A percentile compares a stretch with the other conserved stretches of the same genome.
Evolutionary conservation across 805 yeast genomes (phyloP).

Genomic region (Saccharomyces jurei): DNA sequence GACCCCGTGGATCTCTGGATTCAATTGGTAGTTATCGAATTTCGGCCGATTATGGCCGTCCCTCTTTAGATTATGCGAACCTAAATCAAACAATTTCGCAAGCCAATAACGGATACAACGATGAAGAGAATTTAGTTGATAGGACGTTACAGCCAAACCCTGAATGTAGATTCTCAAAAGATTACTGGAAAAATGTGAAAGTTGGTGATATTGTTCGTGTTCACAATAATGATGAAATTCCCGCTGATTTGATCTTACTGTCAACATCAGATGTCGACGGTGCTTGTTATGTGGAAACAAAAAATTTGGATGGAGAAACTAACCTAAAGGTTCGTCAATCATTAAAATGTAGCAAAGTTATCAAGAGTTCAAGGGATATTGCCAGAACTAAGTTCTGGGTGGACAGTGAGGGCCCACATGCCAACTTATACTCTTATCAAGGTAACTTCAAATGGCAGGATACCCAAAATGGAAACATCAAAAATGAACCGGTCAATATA

Average conservation of each 20-base stretch:
- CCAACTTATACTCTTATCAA: constrained; percentile 67
- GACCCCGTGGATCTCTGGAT: constrained; percentile 35
- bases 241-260: constrained; percentile 62
- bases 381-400: constrained; percentile 51
- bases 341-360: constrained; percentile 48
- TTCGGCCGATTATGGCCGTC: constrained; percentile 23
- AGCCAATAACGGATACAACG: constrained; percentile 25
- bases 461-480: constrained; percentile 10
- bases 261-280: constrained; percentile 64
- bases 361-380: constrained; percentile 43
- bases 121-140: constrained; percentile 48
- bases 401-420: constrained; percentile 81
- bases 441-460: constrained; percentile 56
- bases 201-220: constrained; percentile 72
- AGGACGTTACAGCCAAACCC: constrained; percentile 41
- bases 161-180: constrained; percentile 30
- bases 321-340: constrained; percentile 72
- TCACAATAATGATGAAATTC: constrained; percentile 68
- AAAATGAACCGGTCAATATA: constrained; percentile 59
- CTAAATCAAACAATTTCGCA: constrained; percentile 22
- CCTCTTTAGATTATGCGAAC: constrained; percentile 31
- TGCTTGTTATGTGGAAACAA: constrained; percentile 70
- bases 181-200: constrained; percentile 56
- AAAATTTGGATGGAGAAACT: constrained; percentile 76
- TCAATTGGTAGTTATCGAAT: constrained; percentile 24